Evolutionary conservation across 305 asterid species (phyloP), one percentile per base, ranked within the genome.

Genomic region (Rubia tinctorum): DNA sequence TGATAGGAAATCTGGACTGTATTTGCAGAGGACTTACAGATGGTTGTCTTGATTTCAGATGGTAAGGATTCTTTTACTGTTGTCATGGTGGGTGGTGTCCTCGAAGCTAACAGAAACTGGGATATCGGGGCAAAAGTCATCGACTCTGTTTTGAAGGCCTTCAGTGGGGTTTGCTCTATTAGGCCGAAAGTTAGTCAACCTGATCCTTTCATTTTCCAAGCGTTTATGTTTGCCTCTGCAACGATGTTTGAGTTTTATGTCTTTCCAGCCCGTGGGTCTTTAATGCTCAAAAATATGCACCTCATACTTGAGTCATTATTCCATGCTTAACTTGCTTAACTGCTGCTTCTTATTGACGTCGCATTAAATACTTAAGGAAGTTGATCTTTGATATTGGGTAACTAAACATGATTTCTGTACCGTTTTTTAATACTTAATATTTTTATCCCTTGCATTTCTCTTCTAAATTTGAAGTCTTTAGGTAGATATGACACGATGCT

Each of bases 51-150:
- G 53, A 72, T 42, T 84, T 85, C 95, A 94, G 98, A 87, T 84
- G 92, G 88, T 73, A 89, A 73, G 18, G 88, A 77, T 77, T 80
- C 88, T 81, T 94, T 94, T 86, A 97, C 96, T 65, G 85, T 93
- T 78, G 97, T 93, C 78, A 81, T 93, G 90, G 97, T 93, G 72
- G 98, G 97, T 39, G 98, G 98, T 49, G 97, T 93, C 73, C 96
- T 93, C 64, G 96, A 88, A 84, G 91, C 91, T 72, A 90, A 93
- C 82, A 84, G 80, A 80, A 84, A 71, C 40, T 93, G 98, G 98
- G 93, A 93, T 80, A 82, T 93, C 37, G 98, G 96, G 67, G 75
- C 72, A 73, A 95, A 91, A 85, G 97, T 93, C 75, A 86, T 79
- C 7, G 64, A 81, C 72, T 79, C 84, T 71, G 83, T 93, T 80